Evolutionary conservation across 1,284 basidiomycete genomes (phyloP).

Genomic region (Apiotrichum sp.): DNA sequence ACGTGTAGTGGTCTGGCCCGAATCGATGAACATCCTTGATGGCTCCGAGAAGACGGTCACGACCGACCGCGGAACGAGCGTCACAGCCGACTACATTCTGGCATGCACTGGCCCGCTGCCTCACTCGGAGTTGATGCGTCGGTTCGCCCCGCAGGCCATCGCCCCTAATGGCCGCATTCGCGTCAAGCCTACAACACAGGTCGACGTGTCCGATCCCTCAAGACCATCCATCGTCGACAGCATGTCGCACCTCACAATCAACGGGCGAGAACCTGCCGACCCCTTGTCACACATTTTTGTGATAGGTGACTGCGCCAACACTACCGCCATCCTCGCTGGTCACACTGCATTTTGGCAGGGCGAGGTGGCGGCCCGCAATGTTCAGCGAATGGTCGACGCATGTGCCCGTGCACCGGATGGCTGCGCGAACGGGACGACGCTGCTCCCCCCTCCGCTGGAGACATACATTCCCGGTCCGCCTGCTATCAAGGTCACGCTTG

Average conservation of each 20-base stretch:
- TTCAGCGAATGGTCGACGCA: slow-evolving; percentile 38
- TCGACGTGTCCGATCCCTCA: slow-evolving; percentile 13
- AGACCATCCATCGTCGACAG: slow-evolving; percentile 13
- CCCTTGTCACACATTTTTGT: slow-evolving; percentile 41
- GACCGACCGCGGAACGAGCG: slow-evolving; percentile 56
- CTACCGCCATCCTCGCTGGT: slow-evolving; percentile 54
- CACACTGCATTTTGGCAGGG: slow-evolving; percentile 63
- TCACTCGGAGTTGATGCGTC: slow-evolving; percentile 57
- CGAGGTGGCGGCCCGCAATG: slow-evolving; percentile 44
- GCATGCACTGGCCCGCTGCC: slow-evolving; percentile 70
- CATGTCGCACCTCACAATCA: no score
- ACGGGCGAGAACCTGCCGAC: neutral
- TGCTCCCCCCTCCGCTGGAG: slow-evolving; percentile 49
- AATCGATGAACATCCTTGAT: slow-evolving; percentile 31
- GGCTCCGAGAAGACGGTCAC: slow-evolving; percentile 48
- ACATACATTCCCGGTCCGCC: slow-evolving; percentile 55
- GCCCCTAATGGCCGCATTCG: slow-evolving; percentile 48
- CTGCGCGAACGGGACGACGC: slow-evolving; percentile 24
- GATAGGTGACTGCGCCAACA: slow-evolving; percentile 48
- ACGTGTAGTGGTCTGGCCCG: slow-evolving; percentile 40
- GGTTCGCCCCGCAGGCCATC: slow-evolving; percentile 54
- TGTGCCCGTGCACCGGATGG: no score
- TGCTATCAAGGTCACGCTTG: slow-evolving; percentile 65
- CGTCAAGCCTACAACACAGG: slow-evolving; percentile 59
- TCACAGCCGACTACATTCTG: slow-evolving; percentile 63